Base-by-base conservation (phyloP, 2,329 filamentous ascomycete genomes). In the Venturiaceae sp. region DNA sequence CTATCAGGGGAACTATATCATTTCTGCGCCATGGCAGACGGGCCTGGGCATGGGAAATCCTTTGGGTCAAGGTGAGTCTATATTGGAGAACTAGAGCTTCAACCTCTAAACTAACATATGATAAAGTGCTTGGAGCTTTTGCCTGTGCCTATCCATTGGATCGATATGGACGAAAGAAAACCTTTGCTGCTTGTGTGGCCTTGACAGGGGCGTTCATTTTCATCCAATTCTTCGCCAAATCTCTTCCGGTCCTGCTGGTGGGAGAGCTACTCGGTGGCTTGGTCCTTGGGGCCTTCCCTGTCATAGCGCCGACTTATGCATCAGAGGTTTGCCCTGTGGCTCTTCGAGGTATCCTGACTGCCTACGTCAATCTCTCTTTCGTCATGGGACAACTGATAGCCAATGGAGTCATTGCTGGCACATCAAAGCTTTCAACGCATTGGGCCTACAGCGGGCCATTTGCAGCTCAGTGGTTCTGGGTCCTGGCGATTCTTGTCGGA, bases 321-420 rank as follows among this genome's bases (percentile, higher is more conserved):
- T 77, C 76, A 32, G 80, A 82, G 66, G 86, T 90, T 59, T 88
- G 85, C 66, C 87, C 87, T 3, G 81, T 90, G 7, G 83, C 85
- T 46, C 78, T 90, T 57, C 83, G 87, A 61, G 85, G 72, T 16
- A 65, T 67, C 9, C 47, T 72, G 16, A 71, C 69, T 1, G 88
- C 86, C 8, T 90, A 89, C 63, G 83, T 88, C 72, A 88, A 88
- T 74, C 85, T 87, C 66, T 89, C 86, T 76, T 90, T 86, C 85
- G 86, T 85, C 33, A 74, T 89, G 16, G 87, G 87, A 23, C 86
- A 90, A 70, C 77, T 86, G 59, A 85, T 90, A 57, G 86, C 83
- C 46, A 85, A 87, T 57, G 86, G 85, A 16, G 86, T 88, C 60
- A 86, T 90, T 66, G 83, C 83, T 67, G 77, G 81, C 62, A 86